phyloP scores from a whole-genome alignment of 768 basidiomycete species.

The Lactarius trivialis region DNA sequence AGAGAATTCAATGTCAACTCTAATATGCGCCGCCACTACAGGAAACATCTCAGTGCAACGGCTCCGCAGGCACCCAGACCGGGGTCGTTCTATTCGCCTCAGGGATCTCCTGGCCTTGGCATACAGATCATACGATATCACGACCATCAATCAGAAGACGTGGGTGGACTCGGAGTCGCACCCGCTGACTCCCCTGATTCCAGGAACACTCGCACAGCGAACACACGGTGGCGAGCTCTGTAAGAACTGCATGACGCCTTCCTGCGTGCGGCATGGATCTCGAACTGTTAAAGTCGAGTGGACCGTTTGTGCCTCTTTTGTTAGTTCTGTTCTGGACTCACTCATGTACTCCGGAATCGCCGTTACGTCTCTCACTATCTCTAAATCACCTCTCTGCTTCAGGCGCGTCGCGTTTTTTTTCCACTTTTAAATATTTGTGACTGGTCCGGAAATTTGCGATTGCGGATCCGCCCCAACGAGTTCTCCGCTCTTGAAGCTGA shows the following conservation, averaged over 20 bases:
- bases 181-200: slow-evolving; percentile 8
- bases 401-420: slow-evolving; percentile 13
- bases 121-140: slow-evolving; percentile 23
- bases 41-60: slow-evolving; percentile 44
- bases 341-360: slow-evolving; percentile 19
- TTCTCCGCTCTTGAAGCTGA: slow-evolving; percentile 4
- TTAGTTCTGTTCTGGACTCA: slow-evolving; percentile 21
- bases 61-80: slow-evolving; percentile 15
- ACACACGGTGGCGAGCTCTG: slow-evolving; percentile 13
- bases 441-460: slow-evolving; percentile 14
- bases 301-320: slow-evolving; percentile 20
- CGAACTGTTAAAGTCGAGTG: slow-evolving; percentile 17
- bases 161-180: neutral
- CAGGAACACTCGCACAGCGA: slow-evolving; percentile 7
- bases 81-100: slow-evolving; percentile 12
- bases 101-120: slow-evolving; percentile 9
- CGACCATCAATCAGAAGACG: slow-evolving; percentile 13
- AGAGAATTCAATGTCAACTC: slow-evolving; percentile 79
- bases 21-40: slow-evolving; percentile 76
- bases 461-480: slow-evolving; percentile 1
- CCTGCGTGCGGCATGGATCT: slow-evolving; percentile 7
- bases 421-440: slow-evolving; percentile 19
- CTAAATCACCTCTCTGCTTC: slow-evolving; percentile 17
- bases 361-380: slow-evolving; percentile 22
- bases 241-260: slow-evolving; percentile 1